Base-by-base conservation (phyloP, 148 eudicot genomes). In the Gaultheria prostrata region DNA sequence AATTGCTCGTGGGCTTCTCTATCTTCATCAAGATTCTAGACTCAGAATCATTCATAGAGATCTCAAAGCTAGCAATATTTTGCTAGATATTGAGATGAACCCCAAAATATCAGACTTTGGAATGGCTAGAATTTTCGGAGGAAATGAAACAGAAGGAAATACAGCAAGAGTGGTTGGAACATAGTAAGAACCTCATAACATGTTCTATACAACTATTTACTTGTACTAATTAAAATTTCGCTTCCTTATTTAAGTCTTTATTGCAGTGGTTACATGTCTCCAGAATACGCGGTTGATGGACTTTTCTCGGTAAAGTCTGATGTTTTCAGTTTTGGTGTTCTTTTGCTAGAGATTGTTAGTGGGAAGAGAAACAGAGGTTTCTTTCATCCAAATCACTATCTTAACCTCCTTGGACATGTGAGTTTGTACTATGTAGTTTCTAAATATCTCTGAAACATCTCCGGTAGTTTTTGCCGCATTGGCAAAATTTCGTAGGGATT, bases 51-150 rank as follows among this genome's bases (percentile, higher is more conserved):
- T 35, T 35, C 39, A 35, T 35, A 35, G 39, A 35, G 39, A 35
- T 35, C 39, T 35, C 39, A 35, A 35, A 35, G 39, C 39, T 35
- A 26, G 80, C 79, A 86, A 86, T 59, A 48, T 86, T 8, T 79
- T 86, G 17, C 59, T 86, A 71, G 88, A 86, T 39, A 11, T 10
- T 33, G 80, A 86, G 12, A 72, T 83, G 88, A 83, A 57, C 48
- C 88, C 88, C 26, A 86, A 86, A 83, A 86, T 86, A 26, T 83
- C 88, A 18, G 85, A 86, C 75, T 86, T 86, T 67, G 88, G 88
- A 6, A 7, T 76, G n/a, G 85, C 88, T 33, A 83, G 86, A 86
- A 73, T 61, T 57, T 83, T 83, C 61, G 77, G 81, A 51, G 83
- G 46, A 12, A 63, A 51, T 30, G 72, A 83, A 13, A 54, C 35